Conservation (phyloP, 176 grass and related monocot species). For the Ensete ventricosum region DNA sequence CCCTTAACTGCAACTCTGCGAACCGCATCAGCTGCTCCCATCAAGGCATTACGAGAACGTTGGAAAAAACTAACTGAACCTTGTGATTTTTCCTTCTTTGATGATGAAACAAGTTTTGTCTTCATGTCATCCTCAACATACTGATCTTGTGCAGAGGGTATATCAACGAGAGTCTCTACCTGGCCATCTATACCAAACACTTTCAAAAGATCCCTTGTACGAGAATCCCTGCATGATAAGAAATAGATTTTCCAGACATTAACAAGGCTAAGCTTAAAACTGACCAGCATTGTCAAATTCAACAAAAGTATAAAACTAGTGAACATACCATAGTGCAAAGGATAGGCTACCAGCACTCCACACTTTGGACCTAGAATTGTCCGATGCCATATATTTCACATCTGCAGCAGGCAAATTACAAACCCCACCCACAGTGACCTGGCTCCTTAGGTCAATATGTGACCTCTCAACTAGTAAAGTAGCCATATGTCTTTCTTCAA, state of each 20-base stretch:
- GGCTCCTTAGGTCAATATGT: conserved; percentile 74
- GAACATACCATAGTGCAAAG: conserved; percentile 78
- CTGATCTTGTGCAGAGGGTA: conserved; percentile 37
- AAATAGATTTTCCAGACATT: not conserved
- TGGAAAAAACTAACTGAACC: conserved; percentile 87
- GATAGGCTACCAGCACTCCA: conserved; percentile 74
- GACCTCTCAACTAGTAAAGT: conserved; percentile 73
- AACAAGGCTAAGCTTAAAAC: not conserved
- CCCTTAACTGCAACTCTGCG: conserved; percentile 23
- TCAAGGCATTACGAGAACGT: conserved; percentile 83
- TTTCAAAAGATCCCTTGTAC: conserved; percentile 81
- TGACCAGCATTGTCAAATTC: not conserved
- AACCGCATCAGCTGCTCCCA: conserved; percentile 82
- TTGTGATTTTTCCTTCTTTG: conserved; percentile 85
- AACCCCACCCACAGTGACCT: conserved; percentile 68
- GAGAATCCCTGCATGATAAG: conserved; percentile 55
- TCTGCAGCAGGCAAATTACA: conserved; percentile 66
- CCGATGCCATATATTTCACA: conserved; percentile 65
- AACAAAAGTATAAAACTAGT: not conserved
- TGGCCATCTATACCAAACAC: conserved; percentile 88
- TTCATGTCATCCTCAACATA: conserved; percentile 81
- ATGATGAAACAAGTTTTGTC: conserved; percentile 42
- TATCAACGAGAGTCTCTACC: conserved; percentile 38
- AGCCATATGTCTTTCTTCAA: conserved; percentile 81
- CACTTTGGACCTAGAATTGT: conserved; percentile 63